Conservation (phyloP, 805 yeast species). For the Groenewaldozyma tartarivorans region DNA sequence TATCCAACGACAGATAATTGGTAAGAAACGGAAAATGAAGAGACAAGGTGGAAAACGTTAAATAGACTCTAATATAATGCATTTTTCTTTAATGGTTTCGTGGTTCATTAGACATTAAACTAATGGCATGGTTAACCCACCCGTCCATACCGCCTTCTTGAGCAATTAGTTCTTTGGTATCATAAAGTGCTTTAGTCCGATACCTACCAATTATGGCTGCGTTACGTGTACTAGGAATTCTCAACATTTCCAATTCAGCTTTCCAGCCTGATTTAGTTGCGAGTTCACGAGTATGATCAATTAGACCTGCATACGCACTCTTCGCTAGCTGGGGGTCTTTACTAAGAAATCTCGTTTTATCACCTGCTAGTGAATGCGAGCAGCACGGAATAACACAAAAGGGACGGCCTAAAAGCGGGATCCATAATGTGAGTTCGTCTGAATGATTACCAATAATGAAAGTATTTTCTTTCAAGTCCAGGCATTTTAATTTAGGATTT, state of each 20-base stretch:
- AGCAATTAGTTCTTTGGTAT: conserved; percentile 41
- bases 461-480: conserved; percentile 42
- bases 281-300: conserved; percentile 70
- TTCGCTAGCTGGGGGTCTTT: conserved; percentile 22
- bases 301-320: conserved; percentile 77
- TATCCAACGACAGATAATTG: conserved; percentile 21
- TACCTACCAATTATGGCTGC: conserved; percentile 75
- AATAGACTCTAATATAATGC: conserved; percentile 3
- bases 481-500: conserved; percentile 10
- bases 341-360: conserved; percentile 50
- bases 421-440: conserved; percentile 93
- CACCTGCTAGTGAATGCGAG: conserved; percentile 78
- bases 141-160: conserved; percentile 86
- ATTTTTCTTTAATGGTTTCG: conserved; percentile 46
- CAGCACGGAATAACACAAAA: conserved; percentile 94
- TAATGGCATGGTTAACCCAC: conserved; percentile 77
- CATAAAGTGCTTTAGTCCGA: conserved; percentile 24
- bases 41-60: conserved; percentile 8
- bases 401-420: conserved; percentile 69
- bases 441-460: conserved; percentile 92
- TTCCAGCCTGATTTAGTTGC: conserved; percentile 72
- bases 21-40: conserved; percentile 27
- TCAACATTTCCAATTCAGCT: conserved; percentile 72
- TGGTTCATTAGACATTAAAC: conserved; percentile 59
- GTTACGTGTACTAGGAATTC: conserved; percentile 91